Percentiles rank a stretch among this genome's conserved stretches.
Evolutionary conservation across 306 rosid species (phyloP).

Genomic region (Datisca glomerata): DNA sequence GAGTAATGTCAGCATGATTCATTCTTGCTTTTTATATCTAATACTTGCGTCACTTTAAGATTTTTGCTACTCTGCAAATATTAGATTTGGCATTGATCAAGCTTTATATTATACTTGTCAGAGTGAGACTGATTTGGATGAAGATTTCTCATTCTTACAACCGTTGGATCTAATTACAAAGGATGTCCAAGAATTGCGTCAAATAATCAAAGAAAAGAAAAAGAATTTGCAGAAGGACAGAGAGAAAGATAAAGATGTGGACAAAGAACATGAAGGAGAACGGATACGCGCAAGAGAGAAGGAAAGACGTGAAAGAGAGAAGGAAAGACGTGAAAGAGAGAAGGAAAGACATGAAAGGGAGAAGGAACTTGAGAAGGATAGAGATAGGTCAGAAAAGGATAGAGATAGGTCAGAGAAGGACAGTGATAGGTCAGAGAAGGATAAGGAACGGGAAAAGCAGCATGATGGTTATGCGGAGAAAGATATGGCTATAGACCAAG

Average conservation of each 20-base stretch:
- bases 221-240: conserved; percentile 49
- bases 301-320: conserved; percentile 44
- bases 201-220: conserved; percentile 62
- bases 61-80: conserved; percentile 8
- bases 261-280: conserved; percentile 59
- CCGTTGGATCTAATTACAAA: conserved; percentile 92
- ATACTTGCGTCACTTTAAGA: conserved; percentile 13
- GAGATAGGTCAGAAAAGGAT: conserved; percentile 53
- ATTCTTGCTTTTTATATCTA: conserved; percentile 8
- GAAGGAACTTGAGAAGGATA: conserved; percentile 49
- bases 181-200: conserved; percentile 67
- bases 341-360: conserved; percentile 32
- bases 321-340: conserved; percentile 22
- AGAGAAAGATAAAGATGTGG: conserved; percentile 41
- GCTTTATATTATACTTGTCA: conserved; percentile 68
- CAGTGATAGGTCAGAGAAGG: conserved; percentile 49
- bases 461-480: conserved; percentile 21
- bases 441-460: conserved; percentile 42
- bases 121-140: conserved; percentile 85
- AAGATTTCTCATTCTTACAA: conserved; percentile 85
- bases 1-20: conserved; percentile 70
- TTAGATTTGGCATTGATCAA: conserved; percentile 40
- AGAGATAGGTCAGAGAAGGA: conserved; percentile 55
- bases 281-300: conserved; percentile 52
- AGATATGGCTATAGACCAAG: conserved; percentile 26